These are phyloP conservation scores for Tilletia horrida DNA, from an alignment of 1,284 basidiomycete species.

Conservation along the genomic window DNA sequence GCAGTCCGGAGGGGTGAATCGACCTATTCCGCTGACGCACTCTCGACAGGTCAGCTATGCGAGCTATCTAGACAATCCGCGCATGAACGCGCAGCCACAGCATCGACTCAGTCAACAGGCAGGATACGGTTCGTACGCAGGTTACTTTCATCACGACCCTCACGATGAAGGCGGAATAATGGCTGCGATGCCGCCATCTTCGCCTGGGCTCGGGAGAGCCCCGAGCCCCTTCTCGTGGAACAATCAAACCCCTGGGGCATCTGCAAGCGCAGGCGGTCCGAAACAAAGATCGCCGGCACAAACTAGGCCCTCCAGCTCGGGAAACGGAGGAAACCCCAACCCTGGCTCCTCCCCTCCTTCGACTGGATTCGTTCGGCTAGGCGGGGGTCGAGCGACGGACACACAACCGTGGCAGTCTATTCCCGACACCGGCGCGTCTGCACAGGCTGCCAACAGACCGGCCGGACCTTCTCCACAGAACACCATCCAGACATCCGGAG, in stretches of 20 bases:
- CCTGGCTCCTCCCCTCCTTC: conserved; percentile 25
- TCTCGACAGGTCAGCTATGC: conserved; percentile 40
- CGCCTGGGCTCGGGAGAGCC: not conserved
- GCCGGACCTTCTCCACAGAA: not conserved
- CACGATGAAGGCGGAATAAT: conserved; percentile 48
- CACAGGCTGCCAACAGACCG: not conserved
- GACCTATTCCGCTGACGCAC: conserved; percentile 34
- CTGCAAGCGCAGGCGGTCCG: too few relatives aligned
- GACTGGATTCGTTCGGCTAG: conserved; percentile 39
- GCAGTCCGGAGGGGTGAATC: conserved; percentile 25
- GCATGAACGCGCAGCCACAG: not conserved
- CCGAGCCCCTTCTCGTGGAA: conserved; percentile 7
- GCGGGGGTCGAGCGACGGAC: conserved; percentile 42
- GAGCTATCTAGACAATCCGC: conserved; percentile 37
- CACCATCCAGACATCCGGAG: too few relatives aligned
- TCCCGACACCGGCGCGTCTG: not conserved
- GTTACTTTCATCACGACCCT: conserved; percentile 35
- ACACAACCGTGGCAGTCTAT: conserved; percentile 29
- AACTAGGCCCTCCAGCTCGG: too few relatives aligned
- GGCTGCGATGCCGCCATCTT: conserved; percentile 37
- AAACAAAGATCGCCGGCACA: too few relatives aligned
- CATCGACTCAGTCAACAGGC: conserved; percentile 8
- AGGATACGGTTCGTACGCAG: conserved; percentile 30
- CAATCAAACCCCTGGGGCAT: too few relatives aligned
- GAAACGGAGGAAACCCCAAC: too few relatives aligned